A percentile compares a stretch with the other conserved stretches of the same genome.
Conservation (phyloP, 306 rosid species). For the Prunus mume region DNA sequence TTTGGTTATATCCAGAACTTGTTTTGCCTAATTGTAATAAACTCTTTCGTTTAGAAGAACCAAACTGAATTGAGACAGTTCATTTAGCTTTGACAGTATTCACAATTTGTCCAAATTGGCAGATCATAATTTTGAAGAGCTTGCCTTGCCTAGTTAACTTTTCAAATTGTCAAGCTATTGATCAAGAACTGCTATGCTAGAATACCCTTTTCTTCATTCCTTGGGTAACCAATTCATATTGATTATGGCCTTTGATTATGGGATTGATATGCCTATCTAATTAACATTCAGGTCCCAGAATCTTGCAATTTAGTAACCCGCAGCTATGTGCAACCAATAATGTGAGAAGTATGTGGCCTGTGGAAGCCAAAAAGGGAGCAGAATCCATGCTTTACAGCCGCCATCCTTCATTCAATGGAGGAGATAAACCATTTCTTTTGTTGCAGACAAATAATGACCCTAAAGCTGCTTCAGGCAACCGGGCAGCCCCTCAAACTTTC, state of each 20-base stretch:
- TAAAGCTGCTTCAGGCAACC: slow-evolving; percentile 21
- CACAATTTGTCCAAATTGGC: too few relatives aligned
- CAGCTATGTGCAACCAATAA: slow-evolving; percentile 44
- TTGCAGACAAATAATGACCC: slow-evolving; percentile 41
- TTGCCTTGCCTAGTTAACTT: background rate
- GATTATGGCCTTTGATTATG: background rate
- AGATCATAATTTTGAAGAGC: too few relatives aligned
- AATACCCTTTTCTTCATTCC: background rate
- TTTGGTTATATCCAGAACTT: background rate
- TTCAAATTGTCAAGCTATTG: background rate
- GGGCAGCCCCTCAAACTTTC: slow-evolving; percentile 30
- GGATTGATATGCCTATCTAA: background rate
- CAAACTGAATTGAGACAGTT: background rate
- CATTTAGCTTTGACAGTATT: background rate
- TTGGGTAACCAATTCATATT: background rate
- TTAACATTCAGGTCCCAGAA: slow-evolving; percentile 61
- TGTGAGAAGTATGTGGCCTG: slow-evolving; percentile 54
- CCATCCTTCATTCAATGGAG: slow-evolving; percentile 32
- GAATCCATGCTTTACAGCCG: slow-evolving; percentile 40
- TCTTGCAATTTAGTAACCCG: slow-evolving; percentile 70
- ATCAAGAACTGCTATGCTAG: background rate
- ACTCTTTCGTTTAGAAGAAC: background rate
- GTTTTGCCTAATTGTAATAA: background rate
- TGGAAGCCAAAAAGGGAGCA: slow-evolving; percentile 39
- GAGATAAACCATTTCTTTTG: slow-evolving; percentile 41